These are phyloP conservation scores for Dendrostoma leiphaemia DNA, from an alignment of 2,329 filamentous ascomycete species.

Conservation along the genomic window DNA sequence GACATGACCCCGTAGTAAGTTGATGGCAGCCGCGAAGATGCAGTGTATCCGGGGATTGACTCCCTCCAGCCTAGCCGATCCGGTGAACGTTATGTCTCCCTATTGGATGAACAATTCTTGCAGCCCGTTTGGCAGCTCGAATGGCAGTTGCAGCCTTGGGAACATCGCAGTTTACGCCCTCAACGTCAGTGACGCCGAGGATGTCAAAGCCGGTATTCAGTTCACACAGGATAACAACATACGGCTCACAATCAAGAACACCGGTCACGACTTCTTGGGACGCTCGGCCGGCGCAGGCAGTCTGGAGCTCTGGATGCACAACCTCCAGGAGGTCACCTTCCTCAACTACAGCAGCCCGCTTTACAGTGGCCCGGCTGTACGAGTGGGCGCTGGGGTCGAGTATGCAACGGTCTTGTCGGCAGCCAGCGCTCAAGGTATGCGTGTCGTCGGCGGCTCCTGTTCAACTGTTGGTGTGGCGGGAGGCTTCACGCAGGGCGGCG, in stretches of 20 bases:
- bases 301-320: conserved; percentile 38
- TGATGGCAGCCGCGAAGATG: no score
- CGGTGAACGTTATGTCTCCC: conserved; percentile 15
- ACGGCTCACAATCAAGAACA: conserved; percentile 41
- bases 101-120: conserved; percentile 25
- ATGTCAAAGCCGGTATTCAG: conserved; percentile 30
- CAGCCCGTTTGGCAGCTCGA: conserved; percentile 28
- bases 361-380: conserved; percentile 26
- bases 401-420: conserved; percentile 27
- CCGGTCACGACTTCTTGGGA: conserved; percentile 40
- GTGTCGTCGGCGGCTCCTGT: neutral
- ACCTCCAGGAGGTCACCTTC: conserved; percentile 39
- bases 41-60: no score
- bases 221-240: conserved; percentile 34
- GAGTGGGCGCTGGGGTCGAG: conserved; percentile 25
- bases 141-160: conserved; percentile 35
- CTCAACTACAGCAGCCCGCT: conserved; percentile 25
- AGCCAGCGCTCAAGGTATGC: conserved; percentile 25
- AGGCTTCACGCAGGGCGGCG: conserved; percentile 44
- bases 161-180: conserved; percentile 33
- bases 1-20: no score
- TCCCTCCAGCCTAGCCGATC: no score
- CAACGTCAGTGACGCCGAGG: conserved; percentile 24
- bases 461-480: conserved; percentile 38
- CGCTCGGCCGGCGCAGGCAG: conserved; percentile 36